Base-by-base conservation (phyloP, 2,329 filamentous ascomycete species). In the Diaporthe capsici region DNA sequence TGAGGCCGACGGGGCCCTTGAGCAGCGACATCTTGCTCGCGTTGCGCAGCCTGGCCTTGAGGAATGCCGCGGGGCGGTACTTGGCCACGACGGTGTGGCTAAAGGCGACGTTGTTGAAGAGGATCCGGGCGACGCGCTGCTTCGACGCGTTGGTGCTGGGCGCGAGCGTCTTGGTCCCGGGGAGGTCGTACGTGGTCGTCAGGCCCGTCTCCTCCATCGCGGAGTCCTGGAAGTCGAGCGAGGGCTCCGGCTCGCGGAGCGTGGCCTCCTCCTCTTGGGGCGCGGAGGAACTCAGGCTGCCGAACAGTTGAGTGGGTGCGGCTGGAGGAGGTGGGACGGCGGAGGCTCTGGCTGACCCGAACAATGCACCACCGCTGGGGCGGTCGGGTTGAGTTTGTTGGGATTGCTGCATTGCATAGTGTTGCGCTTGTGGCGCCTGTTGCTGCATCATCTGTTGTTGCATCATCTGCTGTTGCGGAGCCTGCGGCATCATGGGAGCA, bases 171-270 rank as follows among this genome's bases (percentile, higher is more conserved):
- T 91, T 92, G 44, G 85, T 79, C 0, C 88, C 89, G 0, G 90
- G 90, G 0, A 93, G 85, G 74, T 92, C 90, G 80, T 92, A 93
- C 2, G 88, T 91, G 0, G 89, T 88, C 0, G 90, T 92, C 72
- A 92, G 83, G 7, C 91, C 91, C 0, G 87, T 88, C 78, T 92
- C 90, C 76, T 91, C 90, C 77, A 91, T 87, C 7, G 86, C 82
- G 0, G 89, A 89, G 75, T 92, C 88, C 77, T 89, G 84, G 79
- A 89, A 89, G 20, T 82, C 83, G 9, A 88, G 81, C 57, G 82
- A 81, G 2, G 82, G 81, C 20, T 79, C 70, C 4, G 78, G 67
- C 34, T 81, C 79, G 44, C 78, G 73, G 20, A 80, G 78, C 39
- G 79, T 81, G 2, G 72, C 77, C 20, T 60, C 78, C 58, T 81